A percentile compares a stretch with the other conserved stretches of the same genome.
These are phyloP conservation scores for Fusarium albosuccineum DNA, from an alignment of 2,329 filamentous ascomycete genomes.

Conservation along the genomic window DNA sequence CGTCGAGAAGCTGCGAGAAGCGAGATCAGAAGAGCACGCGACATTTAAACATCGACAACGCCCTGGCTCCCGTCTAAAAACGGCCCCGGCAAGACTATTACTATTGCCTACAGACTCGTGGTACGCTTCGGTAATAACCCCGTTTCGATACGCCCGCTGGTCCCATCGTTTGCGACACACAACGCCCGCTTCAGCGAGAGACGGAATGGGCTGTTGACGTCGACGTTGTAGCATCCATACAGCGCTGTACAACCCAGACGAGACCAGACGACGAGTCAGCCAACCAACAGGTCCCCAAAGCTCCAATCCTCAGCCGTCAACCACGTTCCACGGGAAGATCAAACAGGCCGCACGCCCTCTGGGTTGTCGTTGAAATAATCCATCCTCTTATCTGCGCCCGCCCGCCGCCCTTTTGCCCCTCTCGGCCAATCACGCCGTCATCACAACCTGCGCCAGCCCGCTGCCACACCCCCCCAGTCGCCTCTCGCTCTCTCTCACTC, in stretches of 20 bases:
- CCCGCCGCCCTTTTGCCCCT: conserved; percentile 1
- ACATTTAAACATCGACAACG: conserved; percentile 29
- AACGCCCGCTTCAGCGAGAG: conserved; percentile 33
- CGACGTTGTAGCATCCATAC: no score
- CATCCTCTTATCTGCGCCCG: conserved; percentile 39
- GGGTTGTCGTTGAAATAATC: conserved; percentile 5
- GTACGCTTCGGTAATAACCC: conserved; percentile 26
- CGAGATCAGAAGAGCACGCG: conserved; percentile 24
- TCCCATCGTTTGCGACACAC: conserved; percentile 26
- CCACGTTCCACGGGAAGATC: no score
- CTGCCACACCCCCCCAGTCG: conserved; percentile 31
- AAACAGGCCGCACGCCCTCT: no score
- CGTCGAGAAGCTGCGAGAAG: background rate
- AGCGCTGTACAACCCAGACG: background rate
- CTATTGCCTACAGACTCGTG: background rate
- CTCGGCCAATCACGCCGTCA: conserved; percentile 39
- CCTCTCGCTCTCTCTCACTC: conserved; percentile 5
- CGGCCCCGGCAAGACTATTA: background rate
- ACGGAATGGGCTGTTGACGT: conserved; percentile 9
- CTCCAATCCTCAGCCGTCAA: no score
- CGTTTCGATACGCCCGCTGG: conserved; percentile 36
- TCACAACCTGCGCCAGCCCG: conserved; percentile 33
- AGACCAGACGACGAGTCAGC: background rate
- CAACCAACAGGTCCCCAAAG: background rate
- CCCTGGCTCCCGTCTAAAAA: background rate